A percentile compares a stretch with the other conserved stretches of the same genome.
phyloP scores from a whole-genome alignment of 345 rosid genomes.

The Raphanus raphanistrum region DNA sequence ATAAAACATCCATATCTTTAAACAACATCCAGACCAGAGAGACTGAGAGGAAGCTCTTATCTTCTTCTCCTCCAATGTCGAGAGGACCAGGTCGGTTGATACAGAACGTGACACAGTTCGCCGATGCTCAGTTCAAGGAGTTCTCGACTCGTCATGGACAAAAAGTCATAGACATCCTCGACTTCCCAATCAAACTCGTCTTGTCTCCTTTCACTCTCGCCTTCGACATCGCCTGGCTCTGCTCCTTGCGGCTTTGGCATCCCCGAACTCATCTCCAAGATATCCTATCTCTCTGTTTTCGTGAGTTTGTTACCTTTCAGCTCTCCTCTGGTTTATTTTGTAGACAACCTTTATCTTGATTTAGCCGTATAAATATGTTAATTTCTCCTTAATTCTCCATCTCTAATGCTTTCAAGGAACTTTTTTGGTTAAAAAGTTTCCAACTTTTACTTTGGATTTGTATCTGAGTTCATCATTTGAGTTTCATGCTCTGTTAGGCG shows the following conservation, averaged over 20 bases:
- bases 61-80: slow-evolving; percentile 48
- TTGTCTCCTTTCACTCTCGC: slow-evolving; percentile 87
- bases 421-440: slow-evolving; percentile 14
- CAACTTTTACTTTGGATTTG: not conserved
- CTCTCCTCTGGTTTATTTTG: not conserved
- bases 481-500: slow-evolving; percentile 46
- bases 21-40: not conserved
- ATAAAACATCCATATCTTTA: not conserved
- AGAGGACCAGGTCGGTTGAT: slow-evolving; percentile 59
- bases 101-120: slow-evolving; percentile 54
- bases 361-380: not conserved
- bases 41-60: slow-evolving; percentile 16
- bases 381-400: too few species aligned
- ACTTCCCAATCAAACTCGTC: slow-evolving; percentile 74
- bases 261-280: slow-evolving; percentile 74
- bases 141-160: slow-evolving; percentile 63
- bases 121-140: slow-evolving; percentile 58
- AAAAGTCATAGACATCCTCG: slow-evolving; percentile 65
- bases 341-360: not conserved
- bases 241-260: slow-evolving; percentile 92
- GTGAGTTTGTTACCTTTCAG: slow-evolving; percentile 43
- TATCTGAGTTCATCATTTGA: not conserved
- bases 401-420: too few species aligned
- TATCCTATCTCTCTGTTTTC: slow-evolving; percentile 70
- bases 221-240: slow-evolving; percentile 82